Evolutionary conservation across 257 asterid species (phyloP), one percentile per base, ranked within the genome.

Genomic region (Capsicum pubescens): DNA sequence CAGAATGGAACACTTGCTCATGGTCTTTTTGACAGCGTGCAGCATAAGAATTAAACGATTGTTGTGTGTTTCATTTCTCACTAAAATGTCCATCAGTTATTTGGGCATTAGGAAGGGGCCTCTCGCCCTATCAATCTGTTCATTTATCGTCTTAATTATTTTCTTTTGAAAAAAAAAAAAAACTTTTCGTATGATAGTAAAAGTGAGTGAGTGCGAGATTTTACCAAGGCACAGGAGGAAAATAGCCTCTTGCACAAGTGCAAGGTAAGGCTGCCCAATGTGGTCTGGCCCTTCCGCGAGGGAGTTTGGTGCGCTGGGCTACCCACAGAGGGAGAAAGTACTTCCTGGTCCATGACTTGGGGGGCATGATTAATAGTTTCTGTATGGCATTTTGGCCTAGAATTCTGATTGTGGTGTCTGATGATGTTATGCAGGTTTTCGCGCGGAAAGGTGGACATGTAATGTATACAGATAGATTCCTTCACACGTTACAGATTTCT

Each of bases 351-450:
- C 54, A 9, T 2, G 55, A 69, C 55, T 69, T 8, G 77, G 77
- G 77, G 77, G 77, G 32, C 55, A 69, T 44, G 10, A 44, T 17
- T 71, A n/a, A 0, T 46, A 42, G 58, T n/a, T 46, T 71, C 3
- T 71, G 36, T 71, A 44, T 71, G 15, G 1, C 26, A 15, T 44
- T 44, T 70, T 71, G 58, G 16, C 36, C 2, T 44, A 9, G 39
- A 36, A 71, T 44, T 71, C 17, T 71, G 79, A 46, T 71, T 46
- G 58, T 71, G 35, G 9, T 71, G n/a, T 71, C 39, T 46, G 36
- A n/a, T 71, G 39, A 71, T 50, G 1, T 57, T 71, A 71, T 71
- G 79, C 79, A 71, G 44, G 44, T 59, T 71, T 71, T 9, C 10
- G 3, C 19, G 36, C 55, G 9, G 58, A 71, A 44, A 71, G 15